These are phyloP conservation scores for Nothopassalora personata DNA, from an alignment of 2,329 filamentous ascomycete species.

Conservation along the genomic window DNA sequence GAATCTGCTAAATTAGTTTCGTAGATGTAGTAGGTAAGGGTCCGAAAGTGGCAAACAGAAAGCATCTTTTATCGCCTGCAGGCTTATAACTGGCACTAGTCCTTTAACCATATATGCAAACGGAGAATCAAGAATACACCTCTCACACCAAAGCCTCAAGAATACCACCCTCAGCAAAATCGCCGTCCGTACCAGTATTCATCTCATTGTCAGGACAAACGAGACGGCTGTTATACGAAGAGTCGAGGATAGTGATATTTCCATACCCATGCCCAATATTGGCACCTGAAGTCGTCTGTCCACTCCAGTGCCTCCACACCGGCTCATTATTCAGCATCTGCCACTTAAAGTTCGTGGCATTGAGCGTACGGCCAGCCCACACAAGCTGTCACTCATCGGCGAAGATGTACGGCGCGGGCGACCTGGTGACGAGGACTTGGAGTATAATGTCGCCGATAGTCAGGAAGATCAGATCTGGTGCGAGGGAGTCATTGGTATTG, in stretches of 20 bases:
- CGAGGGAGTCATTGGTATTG: not conserved
- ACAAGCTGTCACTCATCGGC: slow-evolving; percentile 11
- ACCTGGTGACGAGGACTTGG: not conserved
- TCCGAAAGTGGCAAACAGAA: too few species aligned
- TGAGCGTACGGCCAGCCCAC: slow-evolving; percentile 13
- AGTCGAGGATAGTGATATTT: slow-evolving; percentile 19
- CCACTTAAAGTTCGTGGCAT: slow-evolving; percentile 18
- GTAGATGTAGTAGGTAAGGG: too few species aligned
- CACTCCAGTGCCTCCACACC: slow-evolving; percentile 21
- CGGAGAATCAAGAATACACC: too few species aligned
- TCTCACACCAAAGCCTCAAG: too few species aligned
- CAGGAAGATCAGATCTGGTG: not conserved
- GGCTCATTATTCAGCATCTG: slow-evolving; percentile 15
- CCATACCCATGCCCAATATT: slow-evolving; percentile 25
- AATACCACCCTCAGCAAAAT: not conserved
- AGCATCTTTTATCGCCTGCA: too few species aligned
- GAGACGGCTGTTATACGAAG: slow-evolving; percentile 17
- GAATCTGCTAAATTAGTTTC: too few species aligned
- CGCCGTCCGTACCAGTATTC: slow-evolving; percentile 7
- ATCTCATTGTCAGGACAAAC: slow-evolving; percentile 12
- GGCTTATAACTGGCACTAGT: too few species aligned
- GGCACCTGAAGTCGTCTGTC: slow-evolving; percentile 10
- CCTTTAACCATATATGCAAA: too few species aligned
- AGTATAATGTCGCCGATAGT: not conserved
- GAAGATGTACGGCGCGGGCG: not conserved